Evolutionary conservation across 140 eudicot genomes (phyloP).

Genomic region (Stevia rebaudiana): DNA sequence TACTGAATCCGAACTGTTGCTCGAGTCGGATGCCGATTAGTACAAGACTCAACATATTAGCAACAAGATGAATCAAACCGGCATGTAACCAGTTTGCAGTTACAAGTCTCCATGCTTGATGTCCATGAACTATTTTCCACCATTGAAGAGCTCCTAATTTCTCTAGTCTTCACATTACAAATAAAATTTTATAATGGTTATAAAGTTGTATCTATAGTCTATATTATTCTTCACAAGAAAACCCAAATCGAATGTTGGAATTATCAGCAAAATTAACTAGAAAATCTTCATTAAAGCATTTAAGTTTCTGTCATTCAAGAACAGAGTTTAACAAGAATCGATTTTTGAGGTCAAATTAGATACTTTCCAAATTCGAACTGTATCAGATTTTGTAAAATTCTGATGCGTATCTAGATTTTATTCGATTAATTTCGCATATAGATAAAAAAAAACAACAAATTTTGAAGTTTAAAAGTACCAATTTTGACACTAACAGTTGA

Average conservation of each 20-base stretch:
- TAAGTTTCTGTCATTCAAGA: background rate
- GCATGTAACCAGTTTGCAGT: conserved; percentile 79
- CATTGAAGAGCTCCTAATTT: conserved; percentile 72
- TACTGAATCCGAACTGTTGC: conserved; percentile 86
- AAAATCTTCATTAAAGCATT: background rate
- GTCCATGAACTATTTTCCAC: conserved; percentile 57
- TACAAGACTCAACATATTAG: conserved; percentile 69
- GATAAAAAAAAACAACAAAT: background rate
- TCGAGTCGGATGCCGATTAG: conserved; percentile 80
- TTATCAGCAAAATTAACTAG: background rate
- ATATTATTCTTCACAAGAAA: background rate
- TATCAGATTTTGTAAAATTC: background rate
- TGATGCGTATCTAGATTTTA: background rate
- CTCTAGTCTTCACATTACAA: conserved; percentile 39
- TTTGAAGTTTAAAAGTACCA: background rate
- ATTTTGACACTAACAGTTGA: background rate
- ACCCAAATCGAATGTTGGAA: background rate
- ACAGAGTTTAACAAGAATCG: background rate
- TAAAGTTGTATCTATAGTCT: background rate
- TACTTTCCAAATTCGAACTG: background rate
- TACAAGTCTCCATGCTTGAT: conserved; percentile 85
- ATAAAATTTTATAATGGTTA: background rate
- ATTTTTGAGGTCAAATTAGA: background rate
- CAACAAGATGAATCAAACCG: conserved; percentile 66
- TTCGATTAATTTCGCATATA: background rate